Percentiles rank a stretch among this genome's conserved stretches.
phyloP scores from a whole-genome alignment of 106 monocot genomes.

The Dendrobium catenatum region DNA sequence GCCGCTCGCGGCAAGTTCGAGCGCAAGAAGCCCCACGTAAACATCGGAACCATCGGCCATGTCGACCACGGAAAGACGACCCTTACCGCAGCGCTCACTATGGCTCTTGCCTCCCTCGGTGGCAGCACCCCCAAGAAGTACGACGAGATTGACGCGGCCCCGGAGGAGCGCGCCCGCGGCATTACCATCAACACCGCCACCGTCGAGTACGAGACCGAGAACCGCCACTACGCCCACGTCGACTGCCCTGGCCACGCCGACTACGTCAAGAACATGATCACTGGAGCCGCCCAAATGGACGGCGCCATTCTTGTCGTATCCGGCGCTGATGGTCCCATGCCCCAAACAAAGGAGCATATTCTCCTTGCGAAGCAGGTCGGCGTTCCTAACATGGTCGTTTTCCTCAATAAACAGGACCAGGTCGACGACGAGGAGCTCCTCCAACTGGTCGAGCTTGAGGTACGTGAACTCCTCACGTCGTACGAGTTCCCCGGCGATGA shows the following conservation, averaged over 20 bases:
- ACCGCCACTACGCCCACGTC: constrained; percentile 28
- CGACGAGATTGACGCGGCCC: constrained; percentile 80
- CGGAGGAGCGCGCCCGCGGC: constrained; percentile 70
- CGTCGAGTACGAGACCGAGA: constrained; percentile 75
- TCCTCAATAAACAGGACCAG: constrained; percentile 88
- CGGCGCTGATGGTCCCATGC: constrained; percentile 76
- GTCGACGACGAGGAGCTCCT: constrained; percentile 86
- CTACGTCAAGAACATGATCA: too few species aligned
- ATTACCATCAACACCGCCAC: constrained; percentile 82
- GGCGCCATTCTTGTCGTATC: constrained; percentile 73
- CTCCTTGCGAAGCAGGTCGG: constrained; percentile 79
- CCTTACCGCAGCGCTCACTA: constrained; percentile 59
- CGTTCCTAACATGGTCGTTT: constrained; percentile 85
- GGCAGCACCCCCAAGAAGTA: constrained; percentile 45
- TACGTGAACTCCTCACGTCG: constrained; percentile 67
- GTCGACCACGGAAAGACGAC: constrained; percentile 80
- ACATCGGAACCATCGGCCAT: constrained; percentile 15
- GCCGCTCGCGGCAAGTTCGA: constrained; percentile 29
- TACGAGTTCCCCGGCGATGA: constrained; percentile 94
- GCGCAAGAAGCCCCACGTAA: constrained; percentile 8
- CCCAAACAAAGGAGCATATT: constrained; percentile 78
- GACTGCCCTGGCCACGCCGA: too few species aligned
- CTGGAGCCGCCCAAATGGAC: constrained; percentile 34
- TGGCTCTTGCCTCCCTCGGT: constrained; percentile 46
- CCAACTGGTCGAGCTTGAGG: constrained; percentile 76